phyloP scores from a whole-genome alignment of 192 early-diverging fungal genomes.

The Entomortierella beljakovae region DNA sequence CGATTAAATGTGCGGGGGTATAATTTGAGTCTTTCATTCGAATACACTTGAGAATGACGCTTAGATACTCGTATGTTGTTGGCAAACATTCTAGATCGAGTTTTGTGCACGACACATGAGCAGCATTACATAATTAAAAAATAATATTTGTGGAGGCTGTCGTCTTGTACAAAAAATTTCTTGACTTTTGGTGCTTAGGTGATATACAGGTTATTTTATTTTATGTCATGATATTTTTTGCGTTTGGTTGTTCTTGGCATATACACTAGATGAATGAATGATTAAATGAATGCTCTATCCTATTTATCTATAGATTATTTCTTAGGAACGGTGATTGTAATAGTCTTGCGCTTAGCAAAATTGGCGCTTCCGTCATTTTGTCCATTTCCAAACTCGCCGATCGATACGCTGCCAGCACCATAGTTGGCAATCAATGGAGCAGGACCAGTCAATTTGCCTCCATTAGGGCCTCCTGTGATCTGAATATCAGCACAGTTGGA shows the following conservation, averaged over 20 bases:
- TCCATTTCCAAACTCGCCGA: conserved; percentile 55
- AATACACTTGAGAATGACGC: no score
- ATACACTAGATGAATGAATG: background rate
- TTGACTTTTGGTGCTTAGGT: no score
- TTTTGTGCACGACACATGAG: no score
- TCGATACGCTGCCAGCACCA: conserved; percentile 29
- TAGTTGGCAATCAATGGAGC: conserved; percentile 56
- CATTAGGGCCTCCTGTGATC: conserved; percentile 58
- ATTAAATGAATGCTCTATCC: background rate
- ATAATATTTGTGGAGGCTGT: no score
- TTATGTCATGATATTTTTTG: no score
- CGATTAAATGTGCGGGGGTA: no score
- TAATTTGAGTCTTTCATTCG: no score
- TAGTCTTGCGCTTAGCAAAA: conserved; percentile 16
- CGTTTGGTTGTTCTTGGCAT: background rate
- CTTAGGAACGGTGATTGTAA: conserved; percentile 13
- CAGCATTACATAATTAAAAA: no score
- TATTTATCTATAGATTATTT: background rate
- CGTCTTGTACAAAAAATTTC: no score
- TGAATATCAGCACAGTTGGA: conserved; percentile 80
- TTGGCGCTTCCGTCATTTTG: conserved; percentile 11
- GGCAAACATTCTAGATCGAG: no score
- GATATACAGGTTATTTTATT: no score
- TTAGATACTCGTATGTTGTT: no score
- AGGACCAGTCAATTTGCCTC: conserved; percentile 51